These are phyloP conservation scores for Globisporangium spiculum DNA, from an alignment of 352 stramenopile species.

Conservation along the genomic window DNA sequence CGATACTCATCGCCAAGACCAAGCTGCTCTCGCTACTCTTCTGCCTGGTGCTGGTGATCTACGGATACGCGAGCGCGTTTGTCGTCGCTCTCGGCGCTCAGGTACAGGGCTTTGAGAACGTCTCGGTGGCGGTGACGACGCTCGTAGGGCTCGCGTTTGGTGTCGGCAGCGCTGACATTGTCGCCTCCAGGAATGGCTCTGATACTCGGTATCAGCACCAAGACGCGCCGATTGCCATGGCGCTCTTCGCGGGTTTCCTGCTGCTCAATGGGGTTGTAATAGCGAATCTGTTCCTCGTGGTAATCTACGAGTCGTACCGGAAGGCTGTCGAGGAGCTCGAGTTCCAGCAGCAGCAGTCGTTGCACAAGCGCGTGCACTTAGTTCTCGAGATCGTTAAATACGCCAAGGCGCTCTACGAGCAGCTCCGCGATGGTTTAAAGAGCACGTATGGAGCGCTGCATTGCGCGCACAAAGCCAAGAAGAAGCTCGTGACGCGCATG, in stretches of 20 bases:
- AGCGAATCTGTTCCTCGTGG: constrained; percentile 43
- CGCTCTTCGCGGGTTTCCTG: constrained; percentile 41
- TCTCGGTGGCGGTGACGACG: constrained; percentile 29
- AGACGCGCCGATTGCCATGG: constrained; percentile 23
- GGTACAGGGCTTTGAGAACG: constrained; percentile 32
- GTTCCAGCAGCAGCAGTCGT: constrained; percentile 14
- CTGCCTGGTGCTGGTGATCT: constrained; percentile 31
- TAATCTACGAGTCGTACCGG: constrained; percentile 41
- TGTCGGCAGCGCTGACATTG: constrained; percentile 7
- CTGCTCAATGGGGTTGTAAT: constrained; percentile 42
- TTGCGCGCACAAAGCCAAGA: background rate
- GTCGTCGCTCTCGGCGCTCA: constrained; percentile 35
- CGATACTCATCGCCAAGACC: constrained; percentile 25
- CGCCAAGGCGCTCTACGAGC: constrained; percentile 8
- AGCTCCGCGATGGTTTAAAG: background rate
- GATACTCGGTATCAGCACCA: background rate
- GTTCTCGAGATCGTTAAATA: constrained; percentile 24
- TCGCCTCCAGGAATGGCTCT: constrained; percentile 6
- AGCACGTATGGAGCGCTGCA: background rate
- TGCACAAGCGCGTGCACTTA: constrained; percentile 25
- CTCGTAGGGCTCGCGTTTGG: constrained; percentile 39
- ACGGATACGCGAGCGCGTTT: constrained; percentile 48
- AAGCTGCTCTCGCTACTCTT: constrained; percentile 36
- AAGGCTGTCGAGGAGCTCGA: constrained; percentile 31
- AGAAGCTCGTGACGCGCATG: constrained; percentile 1